phyloP scores from a whole-genome alignment of 495 filamentous ascomycete genomes.

The Daldinia concentrica region DNA sequence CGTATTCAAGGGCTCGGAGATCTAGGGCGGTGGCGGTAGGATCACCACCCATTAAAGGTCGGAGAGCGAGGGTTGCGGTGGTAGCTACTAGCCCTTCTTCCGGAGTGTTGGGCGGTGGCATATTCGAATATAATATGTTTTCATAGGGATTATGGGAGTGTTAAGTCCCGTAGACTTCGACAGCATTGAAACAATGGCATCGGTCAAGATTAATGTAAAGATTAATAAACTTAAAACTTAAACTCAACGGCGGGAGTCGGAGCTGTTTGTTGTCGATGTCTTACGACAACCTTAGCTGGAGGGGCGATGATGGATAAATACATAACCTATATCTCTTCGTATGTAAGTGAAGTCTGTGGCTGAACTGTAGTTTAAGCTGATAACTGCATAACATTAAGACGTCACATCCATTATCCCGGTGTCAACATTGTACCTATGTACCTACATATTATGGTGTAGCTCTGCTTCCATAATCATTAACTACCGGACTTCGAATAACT shows the following conservation, averaged over 20 bases:
- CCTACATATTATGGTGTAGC: not conserved
- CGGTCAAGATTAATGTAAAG: slow-evolving; percentile 2
- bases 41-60: slow-evolving; percentile 27
- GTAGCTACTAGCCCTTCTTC: slow-evolving; percentile 45
- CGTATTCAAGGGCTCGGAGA: slow-evolving; percentile 75
- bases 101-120: slow-evolving; percentile 50
- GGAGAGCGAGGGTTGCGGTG: slow-evolving; percentile 33
- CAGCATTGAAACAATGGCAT: slow-evolving; percentile 18
- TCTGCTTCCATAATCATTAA: not conserved
- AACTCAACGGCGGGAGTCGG: slow-evolving; percentile 4
- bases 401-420: slow-evolving; percentile 9
- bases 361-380: not conserved
- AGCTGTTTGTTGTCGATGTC: slow-evolving; percentile 4
- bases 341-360: slow-evolving; percentile 1
- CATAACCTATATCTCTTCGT: slow-evolving; percentile 4
- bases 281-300: slow-evolving; percentile 17
- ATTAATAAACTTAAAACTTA: not conserved
- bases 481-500: not conserved
- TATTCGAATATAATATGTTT: slow-evolving; percentile 16
- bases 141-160: slow-evolving; percentile 18
- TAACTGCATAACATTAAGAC: not conserved
- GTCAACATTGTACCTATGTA: not conserved
- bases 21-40: slow-evolving; percentile 54
- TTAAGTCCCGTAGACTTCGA: slow-evolving; percentile 8
- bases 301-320: slow-evolving; percentile 18